A percentile compares a stretch with the other conserved stretches of the same genome.
phyloP scores from a whole-genome alignment of 2,329 filamentous ascomycete genomes.

The Xylariales sp. region DNA sequence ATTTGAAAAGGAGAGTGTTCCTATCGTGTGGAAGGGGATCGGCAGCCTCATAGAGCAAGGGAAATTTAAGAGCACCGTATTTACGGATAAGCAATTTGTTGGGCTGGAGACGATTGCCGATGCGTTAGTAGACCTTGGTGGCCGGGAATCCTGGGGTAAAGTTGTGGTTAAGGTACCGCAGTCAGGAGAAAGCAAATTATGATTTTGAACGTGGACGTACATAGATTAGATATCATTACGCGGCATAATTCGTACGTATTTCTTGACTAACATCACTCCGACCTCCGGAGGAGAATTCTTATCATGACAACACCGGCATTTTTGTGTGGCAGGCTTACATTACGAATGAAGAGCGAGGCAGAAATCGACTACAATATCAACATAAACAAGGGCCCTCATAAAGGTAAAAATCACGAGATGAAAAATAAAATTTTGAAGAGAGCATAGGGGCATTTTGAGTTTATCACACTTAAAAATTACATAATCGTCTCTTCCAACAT shows the following conservation, averaged over 20 bases:
- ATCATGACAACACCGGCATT: no score
- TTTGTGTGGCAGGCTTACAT: not conserved
- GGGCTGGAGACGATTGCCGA: conserved; percentile 83
- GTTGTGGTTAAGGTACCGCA: conserved; percentile 89
- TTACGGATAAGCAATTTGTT: conserved; percentile 82
- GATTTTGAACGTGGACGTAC: conserved; percentile 21
- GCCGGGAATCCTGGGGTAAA: conserved; percentile 92
- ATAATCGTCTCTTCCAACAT: conserved; percentile 50
- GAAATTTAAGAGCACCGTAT: conserved; percentile 85
- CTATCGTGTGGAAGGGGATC: conserved; percentile 83
- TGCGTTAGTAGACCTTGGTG: conserved; percentile 81
- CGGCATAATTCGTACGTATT: not conserved
- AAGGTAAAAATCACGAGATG: not conserved
- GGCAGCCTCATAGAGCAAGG: conserved; percentile 80
- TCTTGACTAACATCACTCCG: not conserved
- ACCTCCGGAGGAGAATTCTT: not conserved
- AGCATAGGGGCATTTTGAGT: not conserved
- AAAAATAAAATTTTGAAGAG: not conserved
- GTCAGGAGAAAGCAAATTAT: conserved; percentile 68
- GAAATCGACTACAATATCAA: not conserved
- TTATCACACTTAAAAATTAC: conserved; percentile 13
- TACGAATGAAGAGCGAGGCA: not conserved
- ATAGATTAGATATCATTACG: not conserved
- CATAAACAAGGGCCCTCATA: not conserved
- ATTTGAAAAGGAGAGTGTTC: conserved; percentile 77